Evolutionary conservation across 2,329 filamentous ascomycete species (phyloP).

Genomic region (Talaromyces sp.): DNA sequence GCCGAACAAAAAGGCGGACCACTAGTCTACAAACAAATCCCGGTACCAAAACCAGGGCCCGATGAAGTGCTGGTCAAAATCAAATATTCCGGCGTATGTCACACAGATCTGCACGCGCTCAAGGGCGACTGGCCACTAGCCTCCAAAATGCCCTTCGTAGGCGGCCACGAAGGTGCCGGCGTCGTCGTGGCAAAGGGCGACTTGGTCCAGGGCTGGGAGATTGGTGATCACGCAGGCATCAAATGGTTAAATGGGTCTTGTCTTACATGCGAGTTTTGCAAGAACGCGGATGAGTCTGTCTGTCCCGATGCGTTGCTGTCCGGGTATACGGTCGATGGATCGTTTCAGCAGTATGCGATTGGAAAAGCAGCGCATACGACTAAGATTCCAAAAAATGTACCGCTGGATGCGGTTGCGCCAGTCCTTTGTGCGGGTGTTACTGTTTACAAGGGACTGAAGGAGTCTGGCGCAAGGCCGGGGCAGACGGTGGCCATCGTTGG

Average conservation of each 20-base stretch:
- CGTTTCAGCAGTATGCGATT: constrained; percentile 88
- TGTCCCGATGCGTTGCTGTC: constrained; percentile 73
- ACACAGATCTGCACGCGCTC: constrained; percentile 78
- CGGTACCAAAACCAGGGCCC: constrained; percentile 73
- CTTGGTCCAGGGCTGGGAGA: constrained; percentile 70
- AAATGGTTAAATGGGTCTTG: constrained; percentile 91
- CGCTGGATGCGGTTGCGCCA: constrained; percentile 73
- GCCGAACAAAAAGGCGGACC: constrained; percentile 70
- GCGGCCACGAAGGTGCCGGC: constrained; percentile 76
- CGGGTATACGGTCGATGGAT: constrained; percentile 88
- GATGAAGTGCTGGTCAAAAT: constrained; percentile 91
- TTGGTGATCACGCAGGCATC: constrained; percentile 83
- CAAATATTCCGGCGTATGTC: constrained; percentile 87
- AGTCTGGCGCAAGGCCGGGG: constrained; percentile 69
- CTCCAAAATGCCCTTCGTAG: constrained; percentile 81
- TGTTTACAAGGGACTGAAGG: constrained; percentile 85
- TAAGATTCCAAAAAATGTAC: constrained; percentile 70
- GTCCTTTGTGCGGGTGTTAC: constrained; percentile 83
- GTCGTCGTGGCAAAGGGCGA: constrained; percentile 75
- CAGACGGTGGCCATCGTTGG: constrained; percentile 81
- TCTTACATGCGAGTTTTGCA: constrained; percentile 78
- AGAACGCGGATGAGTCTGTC: constrained; percentile 74
- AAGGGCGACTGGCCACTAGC: constrained; percentile 84
- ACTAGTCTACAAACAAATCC: constrained; percentile 59
- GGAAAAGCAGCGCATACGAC: constrained; percentile 83